Evolutionary conservation across 1,139 yeast species (phyloP).

Genomic region (Cylindricascospora bacillispora): DNA sequence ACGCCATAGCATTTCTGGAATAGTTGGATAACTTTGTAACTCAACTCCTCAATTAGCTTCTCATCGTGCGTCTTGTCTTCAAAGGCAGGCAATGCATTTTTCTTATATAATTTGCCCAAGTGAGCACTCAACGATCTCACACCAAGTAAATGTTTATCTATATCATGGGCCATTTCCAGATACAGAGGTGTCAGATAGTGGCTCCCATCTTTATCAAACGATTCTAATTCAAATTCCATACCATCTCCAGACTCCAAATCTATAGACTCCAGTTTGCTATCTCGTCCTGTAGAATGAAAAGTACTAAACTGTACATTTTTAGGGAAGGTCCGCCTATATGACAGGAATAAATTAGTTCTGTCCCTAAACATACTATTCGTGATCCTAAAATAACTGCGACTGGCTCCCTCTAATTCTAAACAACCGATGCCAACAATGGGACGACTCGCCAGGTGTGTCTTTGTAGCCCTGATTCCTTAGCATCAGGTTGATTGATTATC

Average conservation of each 20-base stretch:
- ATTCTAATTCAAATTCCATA: slow-evolving; percentile 7
- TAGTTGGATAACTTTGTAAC: slow-evolving; percentile 56
- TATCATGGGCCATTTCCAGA: slow-evolving; percentile 58
- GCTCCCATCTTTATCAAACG: slow-evolving; percentile 9
- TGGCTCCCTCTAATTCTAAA: background rate
- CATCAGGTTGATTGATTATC: too few species aligned
- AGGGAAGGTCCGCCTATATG: slow-evolving; percentile 63
- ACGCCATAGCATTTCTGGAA: slow-evolving; percentile 68
- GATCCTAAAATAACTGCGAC: background rate
- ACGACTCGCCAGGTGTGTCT: too few species aligned
- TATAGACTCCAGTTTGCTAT: too few species aligned
- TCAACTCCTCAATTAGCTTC: slow-evolving; percentile 65
- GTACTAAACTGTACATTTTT: slow-evolving; percentile 26
- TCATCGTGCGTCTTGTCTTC: slow-evolving; percentile 60
- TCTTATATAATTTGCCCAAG: slow-evolving; percentile 59
- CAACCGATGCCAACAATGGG: background rate
- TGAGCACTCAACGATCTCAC: slow-evolving; percentile 38
- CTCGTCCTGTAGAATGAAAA: too few species aligned
- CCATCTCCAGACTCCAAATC: background rate
- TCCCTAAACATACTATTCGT: slow-evolving; percentile 48
- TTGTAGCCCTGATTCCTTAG: too few species aligned
- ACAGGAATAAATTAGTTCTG: slow-evolving; percentile 55
- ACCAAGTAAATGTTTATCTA: slow-evolving; percentile 46
- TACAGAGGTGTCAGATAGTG: slow-evolving; percentile 62
- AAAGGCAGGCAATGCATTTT: slow-evolving; percentile 76